Base-by-base conservation (phyloP, 2,329 filamentous ascomycete genomes). In the Trichophyton equinum region DNA sequence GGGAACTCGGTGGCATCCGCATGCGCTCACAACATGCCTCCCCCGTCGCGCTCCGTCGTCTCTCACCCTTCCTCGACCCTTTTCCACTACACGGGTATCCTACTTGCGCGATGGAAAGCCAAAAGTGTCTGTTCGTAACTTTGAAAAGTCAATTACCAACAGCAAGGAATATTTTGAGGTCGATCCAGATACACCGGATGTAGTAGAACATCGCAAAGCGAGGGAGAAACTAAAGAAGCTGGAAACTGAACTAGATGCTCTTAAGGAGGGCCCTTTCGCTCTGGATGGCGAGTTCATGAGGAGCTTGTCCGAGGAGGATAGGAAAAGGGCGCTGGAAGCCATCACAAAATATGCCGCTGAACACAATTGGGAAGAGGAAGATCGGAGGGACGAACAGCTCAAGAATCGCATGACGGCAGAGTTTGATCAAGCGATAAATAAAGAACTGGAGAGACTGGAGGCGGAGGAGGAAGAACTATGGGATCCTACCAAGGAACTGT, bases 201-300 rank as follows among this genome's bases (percentile, higher is more conserved):
- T 74, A 18, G 69, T 66, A 15, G 68, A 68, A 36, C 75, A 77
- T 55, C 67, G 68, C 59, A 67, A 73, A 73, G 63, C 62, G 67
- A 22, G 70, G 76, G 64, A 68, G 78, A 55, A 67, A 72, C 15
- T 57, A 15, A 57, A 44, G n/a, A 68, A 72, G 62, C 65, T 78
- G 27, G 71, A 76, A 57, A 64, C 69, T 47, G 75, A 78, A 63
- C 65, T 78, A 38, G 68, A 73, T 42, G 64, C 70, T 9, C 56
- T 77, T 60, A 70, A 71, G 62, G 70, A 76, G 62, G 76, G 75
- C 1, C 76, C 75, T 11, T 78, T 75, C 62, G 69, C 69, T 27
- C 74, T 74, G 13, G 72, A 77, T 62, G 74, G 76, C 63, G 68
- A 70, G 18, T 78, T 78, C 51, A 77, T 78, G 62, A 70, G 68